Evolutionary conservation across 805 yeast species (phyloP).

Genomic region (Nakazawaea holstii): DNA sequence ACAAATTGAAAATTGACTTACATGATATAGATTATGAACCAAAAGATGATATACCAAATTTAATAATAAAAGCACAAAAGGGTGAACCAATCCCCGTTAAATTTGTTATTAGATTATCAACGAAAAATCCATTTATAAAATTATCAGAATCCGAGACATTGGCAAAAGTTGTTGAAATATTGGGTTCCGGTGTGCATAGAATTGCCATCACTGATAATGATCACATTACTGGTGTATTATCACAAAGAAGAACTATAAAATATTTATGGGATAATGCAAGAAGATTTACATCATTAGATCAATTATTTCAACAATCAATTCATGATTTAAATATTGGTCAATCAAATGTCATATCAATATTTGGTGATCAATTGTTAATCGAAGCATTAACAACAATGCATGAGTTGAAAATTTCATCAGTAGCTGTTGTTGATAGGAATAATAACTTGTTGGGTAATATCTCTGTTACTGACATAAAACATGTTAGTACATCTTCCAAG

Average conservation of each 20-base stretch:
- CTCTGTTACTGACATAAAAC: conserved; percentile 88
- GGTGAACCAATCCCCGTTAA: conserved; percentile 92
- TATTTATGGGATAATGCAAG: conserved; percentile 93
- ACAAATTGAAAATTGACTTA: conserved; percentile 48
- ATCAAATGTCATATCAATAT: conserved; percentile 67
- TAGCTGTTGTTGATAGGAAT: conserved; percentile 86
- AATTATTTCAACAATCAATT: conserved; percentile 61
- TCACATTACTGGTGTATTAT: conserved; percentile 73
- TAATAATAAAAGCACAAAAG: conserved; percentile 60
- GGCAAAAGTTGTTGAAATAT: conserved; percentile 70
- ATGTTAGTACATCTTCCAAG: conserved; percentile 82
- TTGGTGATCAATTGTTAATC: conserved; percentile 81
- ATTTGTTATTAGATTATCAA: conserved; percentile 78
- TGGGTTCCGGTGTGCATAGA: conserved; percentile 96
- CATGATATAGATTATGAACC: conserved; percentile 26
- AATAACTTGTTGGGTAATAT: conserved; percentile 82
- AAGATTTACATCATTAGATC: conserved; percentile 76
- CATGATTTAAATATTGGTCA: conserved; percentile 73
- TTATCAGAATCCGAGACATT: conserved; percentile 65
- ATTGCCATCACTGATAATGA: conserved; percentile 63
- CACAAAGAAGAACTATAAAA: conserved; percentile 83
- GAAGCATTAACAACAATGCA: conserved; percentile 88
- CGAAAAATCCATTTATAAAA: conserved; percentile 83
- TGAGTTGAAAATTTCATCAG: conserved; percentile 74
- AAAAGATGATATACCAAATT: conserved; percentile 32